A percentile compares a stretch with the other conserved stretches of the same genome.
Evolutionary conservation across 768 basidiomycete species (phyloP).

Genomic region (Phanerochaete sordida): DNA sequence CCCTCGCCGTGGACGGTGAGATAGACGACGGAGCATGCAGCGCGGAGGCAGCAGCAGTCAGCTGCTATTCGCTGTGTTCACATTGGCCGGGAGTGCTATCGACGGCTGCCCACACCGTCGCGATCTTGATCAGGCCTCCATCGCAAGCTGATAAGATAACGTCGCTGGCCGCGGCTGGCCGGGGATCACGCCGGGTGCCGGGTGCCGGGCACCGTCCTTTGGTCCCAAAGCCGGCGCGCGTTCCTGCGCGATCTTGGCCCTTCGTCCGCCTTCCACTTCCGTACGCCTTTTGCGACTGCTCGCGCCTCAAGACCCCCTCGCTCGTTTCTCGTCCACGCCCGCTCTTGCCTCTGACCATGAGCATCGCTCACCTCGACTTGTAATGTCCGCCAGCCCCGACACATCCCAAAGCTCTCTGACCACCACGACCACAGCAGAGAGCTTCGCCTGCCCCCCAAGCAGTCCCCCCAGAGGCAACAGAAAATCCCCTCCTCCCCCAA

Average conservation of each 20-base stretch:
- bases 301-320: not conserved
- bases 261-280: not conserved
- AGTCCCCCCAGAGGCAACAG: not conserved
- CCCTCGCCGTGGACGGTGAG: not conserved
- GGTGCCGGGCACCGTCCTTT: not conserved
- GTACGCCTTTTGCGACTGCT: not conserved
- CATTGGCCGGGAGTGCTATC: too few species aligned
- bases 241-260: not conserved
- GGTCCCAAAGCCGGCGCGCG: not conserved
- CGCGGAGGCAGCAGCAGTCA: not conserved
- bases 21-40: slow-evolving; percentile 6
- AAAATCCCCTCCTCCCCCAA: slow-evolving; percentile 20
- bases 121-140: too few species aligned
- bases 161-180: not conserved
- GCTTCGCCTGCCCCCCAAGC: not conserved
- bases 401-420: not conserved
- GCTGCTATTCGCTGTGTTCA: not conserved
- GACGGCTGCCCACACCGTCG: too few species aligned
- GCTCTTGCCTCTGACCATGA: slow-evolving; percentile 6
- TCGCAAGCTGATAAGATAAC: not conserved
- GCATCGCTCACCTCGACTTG: not conserved
- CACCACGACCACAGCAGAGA: not conserved
- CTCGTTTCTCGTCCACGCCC: not conserved
- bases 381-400: not conserved
- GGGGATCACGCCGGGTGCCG: not conserved